Base-by-base conservation (phyloP, 208 protist genomes). In the Trypanosoma conorhini region DNA sequence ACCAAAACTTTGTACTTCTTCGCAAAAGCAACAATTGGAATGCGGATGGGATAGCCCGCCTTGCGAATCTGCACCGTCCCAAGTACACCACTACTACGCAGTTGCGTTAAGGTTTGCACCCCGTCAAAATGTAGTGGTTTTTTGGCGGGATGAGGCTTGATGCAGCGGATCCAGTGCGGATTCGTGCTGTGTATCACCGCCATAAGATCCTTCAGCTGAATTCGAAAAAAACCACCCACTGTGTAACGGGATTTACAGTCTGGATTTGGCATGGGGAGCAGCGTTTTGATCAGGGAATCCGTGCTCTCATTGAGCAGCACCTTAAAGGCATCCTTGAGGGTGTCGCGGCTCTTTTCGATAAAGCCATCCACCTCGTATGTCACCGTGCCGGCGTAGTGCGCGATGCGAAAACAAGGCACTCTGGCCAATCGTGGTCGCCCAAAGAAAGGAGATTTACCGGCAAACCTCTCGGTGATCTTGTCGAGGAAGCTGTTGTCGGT, bases 131-230 rank as follows among this genome's bases (percentile, higher is more conserved):
- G 67, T 15, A 66, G 42, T 60, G 81, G 74, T 60, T 86, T 79
- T 63, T 83, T 83, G 3, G 61, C 73, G 21, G 81, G 72, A 38
- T 86, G 77, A 38, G 81, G 81, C 59, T 86, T 86, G 13, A 86
- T 79, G 55, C 78, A 83, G 19, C 81, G 56, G 64, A 86, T 86
- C 77, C 77, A 86, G 40, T 86, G 81, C 28, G 81, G 81, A 50
- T 67, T 81, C 17, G 78, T 84, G 35, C 35, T 57, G 12, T 80
- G 59, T 46, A 86, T 80, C 4, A 80, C 5, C 22, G 63, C 77
- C 51, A 83, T 71, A 9, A 86, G 57, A 31, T 70, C 60, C n/a
- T 67, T 71, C 35, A 86, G 70, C 42, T 80, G 72, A 55, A 48
- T 75, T 22, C 61, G 46, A 55, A 86, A 86, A 17, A 74, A 52